Evolutionary conservation across 2,329 filamentous ascomycete species (phyloP), one percentile per base, ranked within the genome.

Genomic region (Scytalidium lignicola): DNA sequence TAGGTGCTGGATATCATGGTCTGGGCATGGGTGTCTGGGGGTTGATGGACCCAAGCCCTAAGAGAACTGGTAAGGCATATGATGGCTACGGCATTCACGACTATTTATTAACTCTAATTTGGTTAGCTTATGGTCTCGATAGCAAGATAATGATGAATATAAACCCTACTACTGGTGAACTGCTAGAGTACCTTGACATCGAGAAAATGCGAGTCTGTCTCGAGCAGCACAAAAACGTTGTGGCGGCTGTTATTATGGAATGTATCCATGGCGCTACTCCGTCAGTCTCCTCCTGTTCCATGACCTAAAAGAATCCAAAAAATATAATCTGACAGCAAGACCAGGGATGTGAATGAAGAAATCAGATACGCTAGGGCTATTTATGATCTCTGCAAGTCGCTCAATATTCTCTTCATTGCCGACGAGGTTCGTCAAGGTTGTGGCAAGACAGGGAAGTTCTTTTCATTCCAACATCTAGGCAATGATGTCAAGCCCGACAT

Each of bases 401-500:
- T 44, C 17, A 43, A 48, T 26, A 26, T 48, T 13, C 37, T 48
- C 37, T 60, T 58, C 50, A 58, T 60, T 21, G 55, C 58, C 4
- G 58, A 60, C 20, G 58, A 60, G 41, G 51, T 59, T n/a, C 55
- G 55, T 18, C 51, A 51, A 51, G 58, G 58, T 10, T 44, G 45
- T n/a, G 50, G 51, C 28, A 59, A 59, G 51, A 60, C 58, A 3
- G 58, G 58, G 23, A 60, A 58, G 44, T 55, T 57, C 21, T 48
- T 60, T 17, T 50, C 52, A 41, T 50, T 40, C 10, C 51, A 60
- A n/a, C 55, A 51, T 44, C 37, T 55, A 41, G 58, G 58, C 10
- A 41, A 53, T 2, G 58, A 59, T 28, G 49, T 51, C 37, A 56
- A 55, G 42, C 58, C 58, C 9, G 56, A 61, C 18, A 53, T 61